Base-by-base conservation (phyloP, 495 filamentous ascomycete genomes). In the Filosporella fistucella region DNA sequence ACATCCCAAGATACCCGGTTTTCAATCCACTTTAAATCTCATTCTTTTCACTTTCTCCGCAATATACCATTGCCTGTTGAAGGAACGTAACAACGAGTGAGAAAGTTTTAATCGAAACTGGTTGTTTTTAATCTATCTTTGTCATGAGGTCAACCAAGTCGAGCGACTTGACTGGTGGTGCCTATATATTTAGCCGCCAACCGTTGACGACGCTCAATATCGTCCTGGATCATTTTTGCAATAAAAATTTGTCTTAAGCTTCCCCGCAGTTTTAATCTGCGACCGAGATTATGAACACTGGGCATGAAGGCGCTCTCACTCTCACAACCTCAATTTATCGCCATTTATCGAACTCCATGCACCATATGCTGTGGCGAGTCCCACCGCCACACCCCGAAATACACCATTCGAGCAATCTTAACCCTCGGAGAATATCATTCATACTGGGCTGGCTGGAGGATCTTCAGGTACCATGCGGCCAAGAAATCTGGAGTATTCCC, bases 381-480 rank as follows among this genome's bases (percentile, higher is more conserved):
- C 28, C 8, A 8, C 28, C n/a, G 28, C 8, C 28, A 30, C 28
- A n/a, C 8, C n/a, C 28, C n/a, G 28, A 30, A 30, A n/a, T 8
- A 8, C 28, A n/a, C n/a, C n/a, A n/a, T n/a, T 30, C 8, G 28
- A 8, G 28, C 18, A 13, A 35, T 35, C 12, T 35, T n/a, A 35
- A 35, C 4, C 4, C 32, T 14, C 5, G 4, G 32, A 14, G 32
- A 5, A n/a, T 4, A 35, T 5, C 12, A 13, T 14, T 30, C 28
- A 8, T n/a, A 8, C n/a, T 8, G 28, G 8, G n/a, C 28, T 6
- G 32, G 32, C n/a, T 14, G 4, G 18, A 35, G 5, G 32, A 35
- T 35, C 32, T 35, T 35, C 32, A 35, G 32, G 32, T 35, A 35
- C 32, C 32, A n/a, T n/a, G 32, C 32, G n/a, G 32, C 18, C 32